These are phyloP conservation scores for Xylariales sp. DNA, from an alignment of 2,329 filamentous ascomycete genomes.

Conservation along the genomic window DNA sequence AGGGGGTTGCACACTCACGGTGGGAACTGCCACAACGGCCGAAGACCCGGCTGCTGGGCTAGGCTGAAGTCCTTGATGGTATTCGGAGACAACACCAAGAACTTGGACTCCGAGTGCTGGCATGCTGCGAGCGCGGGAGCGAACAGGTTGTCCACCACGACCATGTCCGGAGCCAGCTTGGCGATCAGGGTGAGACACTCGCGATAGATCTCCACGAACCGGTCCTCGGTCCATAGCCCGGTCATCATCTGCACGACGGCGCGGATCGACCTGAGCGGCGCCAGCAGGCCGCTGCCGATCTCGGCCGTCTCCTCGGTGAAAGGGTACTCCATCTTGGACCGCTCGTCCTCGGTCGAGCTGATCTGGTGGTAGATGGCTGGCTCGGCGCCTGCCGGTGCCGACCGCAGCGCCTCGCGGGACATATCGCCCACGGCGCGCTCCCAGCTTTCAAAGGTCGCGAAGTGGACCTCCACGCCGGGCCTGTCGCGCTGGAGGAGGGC, in stretches of 20 bases:
- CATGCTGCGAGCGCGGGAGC: constrained; percentile 39
- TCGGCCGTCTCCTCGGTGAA: constrained; percentile 28
- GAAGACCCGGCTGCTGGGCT: neutral
- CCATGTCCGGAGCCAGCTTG: constrained; percentile 30
- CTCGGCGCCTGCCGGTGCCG: neutral
- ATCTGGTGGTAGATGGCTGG: constrained; percentile 23
- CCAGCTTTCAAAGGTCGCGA: constrained; percentile 15
- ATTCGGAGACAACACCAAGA: constrained; percentile 34
- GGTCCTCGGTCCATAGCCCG: constrained; percentile 29
- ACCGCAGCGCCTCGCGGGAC: constrained; percentile 7
- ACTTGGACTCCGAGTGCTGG: constrained; percentile 26
- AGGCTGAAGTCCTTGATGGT: constrained; percentile 29
- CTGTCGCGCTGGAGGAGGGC: constrained; percentile 11
- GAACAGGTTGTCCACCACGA: constrained; percentile 39
- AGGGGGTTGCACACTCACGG: constrained; percentile 30
- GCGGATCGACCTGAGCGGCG: too few species aligned
- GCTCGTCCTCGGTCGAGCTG: constrained; percentile 13
- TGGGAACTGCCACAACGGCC: constrained; percentile 25
- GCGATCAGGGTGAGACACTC: constrained; percentile 32
- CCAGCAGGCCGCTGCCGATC: constrained; percentile 14
- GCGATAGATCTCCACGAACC: constrained; percentile 35
- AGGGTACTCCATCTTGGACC: constrained; percentile 19
- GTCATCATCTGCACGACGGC: too few species aligned
- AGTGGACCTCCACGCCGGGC: constrained; percentile 10
- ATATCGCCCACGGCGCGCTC: constrained; percentile 22